Evolutionary conservation across 2,329 filamentous ascomycete genomes (phyloP).

Genomic region (Aspergillus awamori): DNA sequence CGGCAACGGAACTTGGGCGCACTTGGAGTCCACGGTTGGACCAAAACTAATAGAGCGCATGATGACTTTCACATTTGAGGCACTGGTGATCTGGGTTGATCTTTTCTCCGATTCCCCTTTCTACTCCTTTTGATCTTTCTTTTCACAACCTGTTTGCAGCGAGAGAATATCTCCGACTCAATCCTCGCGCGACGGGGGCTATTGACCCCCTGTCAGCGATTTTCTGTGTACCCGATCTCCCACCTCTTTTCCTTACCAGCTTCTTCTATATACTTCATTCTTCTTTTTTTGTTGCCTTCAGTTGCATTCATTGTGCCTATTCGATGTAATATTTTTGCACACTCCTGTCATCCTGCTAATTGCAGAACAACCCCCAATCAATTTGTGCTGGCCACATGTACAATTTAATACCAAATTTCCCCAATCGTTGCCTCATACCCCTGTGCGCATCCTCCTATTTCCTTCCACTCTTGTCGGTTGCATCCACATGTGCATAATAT

Average conservation of each 20-base stretch:
- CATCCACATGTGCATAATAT: constrained; percentile 25
- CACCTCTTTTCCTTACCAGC: constrained; percentile 22
- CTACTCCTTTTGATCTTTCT: constrained; percentile 40
- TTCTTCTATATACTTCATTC: constrained; percentile 23
- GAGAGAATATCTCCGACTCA: constrained; percentile 2
- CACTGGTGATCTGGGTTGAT: constrained; percentile 31
- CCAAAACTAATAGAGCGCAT: constrained; percentile 28
- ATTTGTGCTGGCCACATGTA: constrained; percentile 48
- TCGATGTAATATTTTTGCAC: constrained; percentile 39
- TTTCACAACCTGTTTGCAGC: constrained; percentile 32
- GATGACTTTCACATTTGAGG: constrained; percentile 24
- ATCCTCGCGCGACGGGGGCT: background rate
- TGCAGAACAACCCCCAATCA: constrained; percentile 22
- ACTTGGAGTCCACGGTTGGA: constrained; percentile 22
- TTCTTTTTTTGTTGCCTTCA: constrained; percentile 10
- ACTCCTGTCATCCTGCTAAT: constrained; percentile 19
- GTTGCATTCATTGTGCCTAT: constrained; percentile 28
- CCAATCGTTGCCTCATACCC: constrained; percentile 41
- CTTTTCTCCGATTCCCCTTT: constrained; percentile 24
- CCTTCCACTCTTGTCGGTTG: constrained; percentile 19
- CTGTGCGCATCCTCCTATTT: constrained; percentile 34
- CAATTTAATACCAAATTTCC: constrained; percentile 36
- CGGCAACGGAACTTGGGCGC: constrained; percentile 21
- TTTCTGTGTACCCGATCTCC: constrained; percentile 27
- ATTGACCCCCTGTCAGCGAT: background rate